Evolutionary conservation across 2,329 filamentous ascomycete species (phyloP).

Genomic region (Magnaporthales sp.): DNA sequence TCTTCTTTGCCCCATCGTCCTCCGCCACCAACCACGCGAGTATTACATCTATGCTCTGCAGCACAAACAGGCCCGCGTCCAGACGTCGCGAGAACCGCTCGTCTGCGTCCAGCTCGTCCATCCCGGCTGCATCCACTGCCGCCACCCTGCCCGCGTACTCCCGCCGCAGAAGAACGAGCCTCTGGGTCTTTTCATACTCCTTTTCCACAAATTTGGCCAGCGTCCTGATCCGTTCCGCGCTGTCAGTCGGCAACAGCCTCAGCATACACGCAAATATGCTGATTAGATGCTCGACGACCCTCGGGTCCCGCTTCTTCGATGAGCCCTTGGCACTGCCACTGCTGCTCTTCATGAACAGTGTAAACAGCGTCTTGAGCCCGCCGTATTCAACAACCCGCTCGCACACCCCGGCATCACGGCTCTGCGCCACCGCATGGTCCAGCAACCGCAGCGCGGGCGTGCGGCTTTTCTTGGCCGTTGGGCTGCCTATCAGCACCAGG

Average conservation of each 20-base stretch:
- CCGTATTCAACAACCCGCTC: conserved; percentile 71
- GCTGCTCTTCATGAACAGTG: conserved; percentile 66
- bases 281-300: conserved; percentile 65
- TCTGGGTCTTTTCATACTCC: conserved; percentile 76
- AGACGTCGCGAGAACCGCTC: conserved; percentile 69
- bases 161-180: conserved; percentile 61
- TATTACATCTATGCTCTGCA: conserved; percentile 78
- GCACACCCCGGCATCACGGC: conserved; percentile 47
- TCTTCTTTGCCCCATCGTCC: conserved; percentile 64
- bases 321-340: neutral
- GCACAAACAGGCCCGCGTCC: conserved; percentile 74
- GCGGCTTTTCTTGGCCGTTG: conserved; percentile 55
- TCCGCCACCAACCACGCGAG: conserved; percentile 89
- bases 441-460: conserved; percentile 69
- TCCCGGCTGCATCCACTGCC: conserved; percentile 50
- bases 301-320: conserved; percentile 35
- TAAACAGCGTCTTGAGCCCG: conserved; percentile 78
- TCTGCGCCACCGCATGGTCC: conserved; percentile 62
- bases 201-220: conserved; percentile 95
- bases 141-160: conserved; percentile 59
- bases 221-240: conserved; percentile 68
- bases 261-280: conserved; percentile 79
- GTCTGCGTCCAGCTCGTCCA: conserved; percentile 51
- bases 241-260: conserved; percentile 68
- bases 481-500: conserved; percentile 77